These are phyloP conservation scores for Pythium rishiriense DNA, from an alignment of 352 stramenopile species.

Conservation along the genomic window DNA sequence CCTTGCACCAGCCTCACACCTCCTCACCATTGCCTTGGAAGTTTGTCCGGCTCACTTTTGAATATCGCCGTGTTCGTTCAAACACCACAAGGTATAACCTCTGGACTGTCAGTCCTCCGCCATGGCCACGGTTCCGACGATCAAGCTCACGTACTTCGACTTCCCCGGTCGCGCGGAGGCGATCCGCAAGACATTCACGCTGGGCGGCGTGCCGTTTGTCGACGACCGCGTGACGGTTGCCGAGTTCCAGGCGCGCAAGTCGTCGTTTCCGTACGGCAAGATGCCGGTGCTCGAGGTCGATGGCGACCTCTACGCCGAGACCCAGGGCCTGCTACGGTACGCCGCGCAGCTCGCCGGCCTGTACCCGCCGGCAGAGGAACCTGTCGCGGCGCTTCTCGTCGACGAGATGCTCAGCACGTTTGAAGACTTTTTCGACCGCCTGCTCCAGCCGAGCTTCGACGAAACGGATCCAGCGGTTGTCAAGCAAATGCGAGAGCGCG, in stretches of 20 bases:
- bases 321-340: conserved; percentile 37
- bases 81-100: background rate
- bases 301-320: conserved; percentile 28
- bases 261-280: conserved; percentile 32
- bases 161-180: conserved; percentile 34
- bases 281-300: conserved; percentile 36
- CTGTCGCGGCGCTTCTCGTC: conserved; percentile 26
- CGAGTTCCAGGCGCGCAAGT: conserved; percentile 25
- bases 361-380: conserved; percentile 30
- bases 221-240: conserved; percentile 29
- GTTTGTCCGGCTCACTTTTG: background rate
- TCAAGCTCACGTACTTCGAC: conserved; percentile 45
- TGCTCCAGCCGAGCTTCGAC: conserved; percentile 24
- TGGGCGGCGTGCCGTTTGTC: conserved; percentile 37
- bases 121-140: background rate
- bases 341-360: conserved; percentile 30
- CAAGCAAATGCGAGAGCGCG: conserved; percentile 24
- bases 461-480: conserved; percentile 21
- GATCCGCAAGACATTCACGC: conserved; percentile 25
- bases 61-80: background rate
- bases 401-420: conserved; percentile 37
- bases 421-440: conserved; percentile 28
- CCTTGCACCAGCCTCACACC: background rate
- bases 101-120: background rate
- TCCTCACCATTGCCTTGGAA: too few species aligned